Percentiles rank a stretch among this genome's conserved stretches.
Evolutionary conservation across 2,329 filamentous ascomycete genomes (phyloP).

Genomic region (Shiraia bambusicola): DNA sequence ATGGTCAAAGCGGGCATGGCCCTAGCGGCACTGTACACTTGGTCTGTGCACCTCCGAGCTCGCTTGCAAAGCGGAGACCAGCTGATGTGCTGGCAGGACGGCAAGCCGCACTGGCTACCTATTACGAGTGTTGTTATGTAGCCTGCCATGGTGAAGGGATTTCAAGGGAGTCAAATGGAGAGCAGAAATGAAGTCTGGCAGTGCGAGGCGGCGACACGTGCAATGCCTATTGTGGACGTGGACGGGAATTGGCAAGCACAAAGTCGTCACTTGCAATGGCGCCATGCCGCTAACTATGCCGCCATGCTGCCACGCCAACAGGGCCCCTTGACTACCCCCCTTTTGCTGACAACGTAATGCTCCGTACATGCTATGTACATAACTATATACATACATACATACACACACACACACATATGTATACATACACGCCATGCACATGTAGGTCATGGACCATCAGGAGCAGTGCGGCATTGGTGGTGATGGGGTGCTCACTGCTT

Average conservation of each 20-base stretch:
- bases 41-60: slow-evolving; percentile 11
- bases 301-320: slow-evolving; percentile 10
- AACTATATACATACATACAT: too few species aligned
- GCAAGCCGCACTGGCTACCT: too few species aligned
- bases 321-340: slow-evolving; percentile 3
- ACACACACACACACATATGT: too few species aligned
- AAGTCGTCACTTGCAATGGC: not conserved
- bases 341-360: slow-evolving; percentile 1
- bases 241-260: not conserved
- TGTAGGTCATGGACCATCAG: too few species aligned
- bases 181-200: too few species aligned
- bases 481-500: slow-evolving; percentile 5
- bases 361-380: too few species aligned
- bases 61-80: slow-evolving; percentile 19
- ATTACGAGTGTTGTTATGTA: slow-evolving; percentile 1
- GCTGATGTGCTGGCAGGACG: slow-evolving; percentile 14
- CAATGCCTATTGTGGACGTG: too few species aligned
- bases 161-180: slow-evolving; percentile 1
- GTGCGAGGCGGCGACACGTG: too few species aligned
- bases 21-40: slow-evolving; percentile 14
- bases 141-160: slow-evolving; percentile 2
- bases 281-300: too few species aligned
- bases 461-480: too few species aligned
- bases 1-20: not conserved
- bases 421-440: too few species aligned